Percentiles rank a stretch among this genome's conserved stretches.
phyloP scores from a whole-genome alignment of 306 rosid genomes.

The Inga laurina region DNA sequence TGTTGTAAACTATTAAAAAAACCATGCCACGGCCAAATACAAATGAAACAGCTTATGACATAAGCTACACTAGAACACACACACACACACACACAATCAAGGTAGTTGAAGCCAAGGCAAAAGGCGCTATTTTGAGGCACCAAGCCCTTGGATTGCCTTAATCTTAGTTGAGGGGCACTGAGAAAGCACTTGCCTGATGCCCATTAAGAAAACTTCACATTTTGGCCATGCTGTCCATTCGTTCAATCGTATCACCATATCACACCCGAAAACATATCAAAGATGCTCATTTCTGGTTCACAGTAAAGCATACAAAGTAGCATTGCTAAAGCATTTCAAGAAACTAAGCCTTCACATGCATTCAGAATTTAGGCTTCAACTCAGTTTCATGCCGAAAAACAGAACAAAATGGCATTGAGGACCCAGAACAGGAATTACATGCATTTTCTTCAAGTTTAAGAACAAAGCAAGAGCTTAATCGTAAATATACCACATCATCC shows the following conservation, averaged over 20 bases:
- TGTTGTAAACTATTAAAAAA: too few relatives aligned
- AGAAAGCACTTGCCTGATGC: background rate
- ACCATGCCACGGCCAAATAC: too few relatives aligned
- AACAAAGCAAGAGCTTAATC: background rate
- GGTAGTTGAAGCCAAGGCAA: background rate
- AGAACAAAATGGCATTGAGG: background rate
- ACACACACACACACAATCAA: too few relatives aligned
- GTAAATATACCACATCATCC: background rate
- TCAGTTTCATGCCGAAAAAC: background rate
- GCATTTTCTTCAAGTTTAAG: background rate
- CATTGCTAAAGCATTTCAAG: background rate
- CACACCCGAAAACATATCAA: background rate
- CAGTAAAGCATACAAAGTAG: background rate
- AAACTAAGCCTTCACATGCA: background rate
- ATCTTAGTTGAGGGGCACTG: background rate
- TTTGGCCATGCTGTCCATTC: background rate
- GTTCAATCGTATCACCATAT: background rate
- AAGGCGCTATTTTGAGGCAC: background rate
- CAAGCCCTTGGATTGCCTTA: background rate
- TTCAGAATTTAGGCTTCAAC: background rate
- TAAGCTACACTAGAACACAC: background rate
- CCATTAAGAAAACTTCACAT: background rate
- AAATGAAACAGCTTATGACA: background rate
- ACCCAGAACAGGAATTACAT: background rate
- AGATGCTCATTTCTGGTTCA: background rate